Base-by-base conservation (phyloP, 2,329 filamentous ascomycete species). In the Cercospora sp. region DNA sequence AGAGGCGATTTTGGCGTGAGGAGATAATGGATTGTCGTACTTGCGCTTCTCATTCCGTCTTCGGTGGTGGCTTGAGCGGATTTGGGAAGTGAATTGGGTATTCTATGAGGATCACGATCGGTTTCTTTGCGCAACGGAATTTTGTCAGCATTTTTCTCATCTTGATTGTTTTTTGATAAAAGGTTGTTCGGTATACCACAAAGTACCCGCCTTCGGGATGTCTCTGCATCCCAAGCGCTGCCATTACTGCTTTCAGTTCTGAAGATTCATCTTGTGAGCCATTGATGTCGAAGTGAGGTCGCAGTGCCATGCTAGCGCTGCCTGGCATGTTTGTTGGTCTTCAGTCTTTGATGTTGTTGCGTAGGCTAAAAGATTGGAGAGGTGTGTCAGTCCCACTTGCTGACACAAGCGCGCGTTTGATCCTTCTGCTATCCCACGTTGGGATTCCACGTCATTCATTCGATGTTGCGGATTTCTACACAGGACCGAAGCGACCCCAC, bases 171-270 rank as follows among this genome's bases (percentile, higher is more conserved):
- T 12, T 34, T 34, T 10, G 9, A 12, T 34, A 12, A 12, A 34
- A n/a, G 21, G 40, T n/a, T 4, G 12, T 3, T 58, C 32, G 30
- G 7, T 6, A 26, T 66, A 71, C 70, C 70, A 78, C 79, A 73
- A 86, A 91, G 79, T 88, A 90, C 57, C 88, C 88, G 63, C 89
- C 88, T 79, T 90, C 88, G 53, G 87, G 83, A 77, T 91, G 88
- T 8, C 82, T 80, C 59, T 80, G 75, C 28, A 90, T 82, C 24
- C 79, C 73, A 60, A 90, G 82, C 21, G 79, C 71, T 40, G 73
- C 66, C 74, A 86, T 83, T 34, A 83, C 76, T 64, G 77, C 74
- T 60, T 83, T 60, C n/a, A 70, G 10, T 18, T 66, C 26, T n/a
- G 62, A 13, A 12, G 66, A 68, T 55, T 69, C 70, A 3, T 66